These are phyloP conservation scores for Periconia macrospinosa DNA, from an alignment of 2,329 filamentous ascomycete genomes.

Conservation along the genomic window DNA sequence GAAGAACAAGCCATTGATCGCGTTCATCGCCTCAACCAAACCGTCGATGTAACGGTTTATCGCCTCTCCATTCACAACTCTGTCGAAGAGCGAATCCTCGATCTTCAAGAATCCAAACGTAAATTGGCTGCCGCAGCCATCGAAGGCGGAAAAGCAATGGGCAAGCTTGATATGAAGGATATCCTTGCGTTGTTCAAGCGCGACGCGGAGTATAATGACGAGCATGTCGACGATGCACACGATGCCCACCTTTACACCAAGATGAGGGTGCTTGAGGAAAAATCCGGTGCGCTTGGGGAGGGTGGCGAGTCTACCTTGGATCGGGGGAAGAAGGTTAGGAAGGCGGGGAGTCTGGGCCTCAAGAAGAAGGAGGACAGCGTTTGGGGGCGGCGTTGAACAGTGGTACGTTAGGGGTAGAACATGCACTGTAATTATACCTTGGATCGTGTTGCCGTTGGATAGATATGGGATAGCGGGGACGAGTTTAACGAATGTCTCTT, in stretches of 20 bases:
- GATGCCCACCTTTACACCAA: slow-evolving; percentile 39
- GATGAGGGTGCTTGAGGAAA: slow-evolving; percentile 30
- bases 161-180: slow-evolving; percentile 89
- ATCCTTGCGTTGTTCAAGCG: slow-evolving; percentile 87
- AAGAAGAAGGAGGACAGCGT: slow-evolving; percentile 43
- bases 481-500: too few species aligned
- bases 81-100: slow-evolving; percentile 93
- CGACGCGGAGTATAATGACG: slow-evolving; percentile 59
- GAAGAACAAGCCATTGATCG: slow-evolving; percentile 99
- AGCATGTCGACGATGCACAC: slow-evolving; percentile 43
- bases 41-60: slow-evolving; percentile 91
- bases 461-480: too few species aligned
- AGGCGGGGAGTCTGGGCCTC: slow-evolving; percentile 33
- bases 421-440: too few species aligned
- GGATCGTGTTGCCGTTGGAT: too few species aligned
- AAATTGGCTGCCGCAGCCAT: slow-evolving; percentile 90
- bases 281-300: background rate
- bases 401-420: too few species aligned
- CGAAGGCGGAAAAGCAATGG: slow-evolving; percentile 74
- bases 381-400: slow-evolving; percentile 44
- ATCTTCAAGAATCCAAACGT: slow-evolving; percentile 90
- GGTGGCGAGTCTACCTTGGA: slow-evolving; percentile 8
- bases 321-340: slow-evolving; percentile 21
- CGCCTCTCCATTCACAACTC: slow-evolving; percentile 84
- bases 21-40: slow-evolving; percentile 97